These are phyloP conservation scores for Scheffersomyces stambukii DNA, from an alignment of 1,139 yeast genomes.

Conservation along the genomic window DNA sequence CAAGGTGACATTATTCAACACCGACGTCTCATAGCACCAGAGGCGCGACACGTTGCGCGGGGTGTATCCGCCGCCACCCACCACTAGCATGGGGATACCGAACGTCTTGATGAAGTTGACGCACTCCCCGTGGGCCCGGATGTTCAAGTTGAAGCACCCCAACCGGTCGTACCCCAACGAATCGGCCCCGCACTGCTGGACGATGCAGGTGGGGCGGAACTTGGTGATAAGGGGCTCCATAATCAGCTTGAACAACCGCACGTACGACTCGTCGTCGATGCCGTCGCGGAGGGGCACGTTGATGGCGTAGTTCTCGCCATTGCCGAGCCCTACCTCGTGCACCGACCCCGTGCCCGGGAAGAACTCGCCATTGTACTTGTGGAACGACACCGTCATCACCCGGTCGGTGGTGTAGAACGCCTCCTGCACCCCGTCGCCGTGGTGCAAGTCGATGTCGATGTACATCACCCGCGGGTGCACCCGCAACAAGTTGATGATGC, in stretches of 20 bases:
- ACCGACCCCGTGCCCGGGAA: constrained; percentile 96
- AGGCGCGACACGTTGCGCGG: constrained; percentile 91
- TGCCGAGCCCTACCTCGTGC: constrained; percentile 82
- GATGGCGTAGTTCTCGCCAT: constrained; percentile 80
- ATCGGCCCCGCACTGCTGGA: constrained; percentile 97
- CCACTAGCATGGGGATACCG: constrained; percentile 82
- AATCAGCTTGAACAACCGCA: constrained; percentile 71
- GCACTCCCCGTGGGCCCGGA: constrained; percentile 93
- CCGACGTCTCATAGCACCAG: constrained; percentile 94
- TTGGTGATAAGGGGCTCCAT: constrained; percentile 84
- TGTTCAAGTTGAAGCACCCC: constrained; percentile 89
- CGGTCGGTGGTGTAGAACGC: constrained; percentile 94
- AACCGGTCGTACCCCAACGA: constrained; percentile 89
- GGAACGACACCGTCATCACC: constrained; percentile 93
- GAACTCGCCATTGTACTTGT: constrained; percentile 91
- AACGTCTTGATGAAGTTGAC: constrained; percentile 81
- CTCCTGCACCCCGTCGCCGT: constrained; percentile 98
- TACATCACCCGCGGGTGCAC: constrained; percentile 89
- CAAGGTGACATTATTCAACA: constrained; percentile 73
- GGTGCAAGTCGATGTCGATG: constrained; percentile 93
- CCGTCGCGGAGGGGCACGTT: constrained; percentile 97
- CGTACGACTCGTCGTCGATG: constrained; percentile 88
- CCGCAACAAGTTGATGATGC: constrained; percentile 75
- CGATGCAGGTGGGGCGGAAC: constrained; percentile 86
- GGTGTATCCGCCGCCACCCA: constrained; percentile 98